These are phyloP conservation scores for Leishmania aethiopica DNA, from an alignment of 208 protist genomes.

Conservation along the genomic window DNA sequence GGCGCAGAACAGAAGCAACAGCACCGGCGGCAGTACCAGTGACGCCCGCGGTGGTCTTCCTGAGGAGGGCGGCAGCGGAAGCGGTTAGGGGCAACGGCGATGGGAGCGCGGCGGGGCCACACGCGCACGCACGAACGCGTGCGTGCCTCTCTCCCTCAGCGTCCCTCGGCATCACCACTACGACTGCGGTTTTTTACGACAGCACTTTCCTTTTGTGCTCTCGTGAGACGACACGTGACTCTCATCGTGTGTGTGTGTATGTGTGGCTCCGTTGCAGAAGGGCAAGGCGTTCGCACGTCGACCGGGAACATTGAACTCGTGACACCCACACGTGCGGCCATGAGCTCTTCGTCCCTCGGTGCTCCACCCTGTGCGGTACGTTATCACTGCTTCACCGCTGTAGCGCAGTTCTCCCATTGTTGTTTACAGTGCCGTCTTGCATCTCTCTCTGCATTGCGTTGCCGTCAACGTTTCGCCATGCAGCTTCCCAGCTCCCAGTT, in stretches of 20 bases:
- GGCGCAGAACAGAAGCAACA: neutral
- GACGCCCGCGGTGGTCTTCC: neutral
- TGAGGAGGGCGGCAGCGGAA: neutral
- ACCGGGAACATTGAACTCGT: slow-evolving; percentile 17
- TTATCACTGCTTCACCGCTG: too few relatives aligned
- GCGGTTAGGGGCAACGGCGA: neutral
- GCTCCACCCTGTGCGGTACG: too few relatives aligned
- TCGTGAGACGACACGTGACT: too few relatives aligned
- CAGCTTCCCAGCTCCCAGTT: too few relatives aligned
- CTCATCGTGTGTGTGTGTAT: neutral
- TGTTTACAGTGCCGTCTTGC: too few relatives aligned
- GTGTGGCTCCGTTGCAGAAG: neutral
- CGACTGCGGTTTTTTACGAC: neutral
- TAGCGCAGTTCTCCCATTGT: too few relatives aligned
- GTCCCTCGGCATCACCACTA: too few relatives aligned
- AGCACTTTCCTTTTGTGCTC: too few relatives aligned
- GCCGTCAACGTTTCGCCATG: too few relatives aligned
- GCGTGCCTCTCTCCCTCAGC: neutral
- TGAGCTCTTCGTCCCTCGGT: slow-evolving; percentile 5
- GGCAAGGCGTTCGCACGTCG: neutral
- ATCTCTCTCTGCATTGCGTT: too few relatives aligned
- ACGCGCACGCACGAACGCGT: neutral
- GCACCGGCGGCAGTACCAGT: neutral
- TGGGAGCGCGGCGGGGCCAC: neutral
- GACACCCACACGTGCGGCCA: slow-evolving; percentile 44